Conservation (phyloP, 208 protist genomes). For the Crithidia thermophila region DNA sequence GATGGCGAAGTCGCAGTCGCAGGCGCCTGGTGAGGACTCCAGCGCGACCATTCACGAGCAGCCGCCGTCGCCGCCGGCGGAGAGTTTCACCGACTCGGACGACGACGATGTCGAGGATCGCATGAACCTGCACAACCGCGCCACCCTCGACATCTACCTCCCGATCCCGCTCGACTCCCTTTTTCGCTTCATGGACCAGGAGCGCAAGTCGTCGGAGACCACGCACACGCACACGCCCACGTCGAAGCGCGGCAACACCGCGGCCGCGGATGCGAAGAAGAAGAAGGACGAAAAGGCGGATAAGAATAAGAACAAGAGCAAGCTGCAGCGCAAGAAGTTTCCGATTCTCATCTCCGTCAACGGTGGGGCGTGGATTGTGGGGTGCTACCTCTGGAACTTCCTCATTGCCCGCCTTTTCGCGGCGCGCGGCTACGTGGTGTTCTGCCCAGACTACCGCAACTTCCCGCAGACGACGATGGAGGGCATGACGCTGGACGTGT, state of each 20-base stretch:
- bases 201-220: slow-evolving; percentile 34
- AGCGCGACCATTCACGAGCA: background rate
- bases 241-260: background rate
- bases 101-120: slow-evolving; percentile 77
- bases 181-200: slow-evolving; percentile 70
- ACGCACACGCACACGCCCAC: background rate
- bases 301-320: background rate
- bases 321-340: slow-evolving; percentile 57
- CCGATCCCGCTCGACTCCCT: slow-evolving; percentile 71
- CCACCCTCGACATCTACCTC: slow-evolving; percentile 84
- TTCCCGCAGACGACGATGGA: slow-evolving; percentile 91
- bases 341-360: slow-evolving; percentile 77
- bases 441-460: slow-evolving; percentile 94
- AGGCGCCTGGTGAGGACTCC: background rate
- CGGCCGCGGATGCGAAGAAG: background rate
- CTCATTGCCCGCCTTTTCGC: slow-evolving; percentile 80
- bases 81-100: slow-evolving; percentile 35
- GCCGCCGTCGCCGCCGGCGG: background rate
- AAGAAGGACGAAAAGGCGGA: background rate
- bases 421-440: slow-evolving; percentile 82
- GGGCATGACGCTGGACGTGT: slow-evolving; percentile 89
- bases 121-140: slow-evolving; percentile 82
- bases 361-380: slow-evolving; percentile 86
- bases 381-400: slow-evolving; percentile 72
- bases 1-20: background rate